Conservation (phyloP, 1,284 basidiomycete genomes). For the Puccinia coronata region DNA sequence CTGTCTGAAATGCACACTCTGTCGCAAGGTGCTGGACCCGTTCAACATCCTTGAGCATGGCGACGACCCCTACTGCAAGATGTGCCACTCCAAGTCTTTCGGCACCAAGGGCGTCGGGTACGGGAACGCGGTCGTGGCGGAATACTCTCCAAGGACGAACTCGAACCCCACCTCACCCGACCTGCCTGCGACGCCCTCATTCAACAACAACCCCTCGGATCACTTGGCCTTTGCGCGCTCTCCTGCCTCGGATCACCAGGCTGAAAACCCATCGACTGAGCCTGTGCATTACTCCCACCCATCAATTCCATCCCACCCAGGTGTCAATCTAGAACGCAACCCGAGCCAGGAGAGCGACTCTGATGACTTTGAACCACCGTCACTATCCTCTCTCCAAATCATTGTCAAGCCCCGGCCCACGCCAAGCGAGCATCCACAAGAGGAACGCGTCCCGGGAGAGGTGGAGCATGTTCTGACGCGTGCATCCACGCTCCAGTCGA, state of each 20-base stretch:
- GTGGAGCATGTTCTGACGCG: background rate
- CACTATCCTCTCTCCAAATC: constrained; percentile 11
- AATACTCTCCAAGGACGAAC: constrained; percentile 16
- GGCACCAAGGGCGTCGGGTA: constrained; percentile 58
- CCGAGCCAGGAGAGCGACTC: background rate
- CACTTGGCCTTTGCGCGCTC: background rate
- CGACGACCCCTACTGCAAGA: constrained; percentile 57
- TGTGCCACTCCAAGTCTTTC: constrained; percentile 57
- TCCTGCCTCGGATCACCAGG: background rate
- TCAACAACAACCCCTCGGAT: background rate
- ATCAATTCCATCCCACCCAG: too few relatives aligned
- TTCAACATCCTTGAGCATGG: constrained; percentile 58
- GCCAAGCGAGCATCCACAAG: background rate
- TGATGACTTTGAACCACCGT: constrained; percentile 20
- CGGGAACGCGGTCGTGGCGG: constrained; percentile 54
- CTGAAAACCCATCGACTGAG: background rate
- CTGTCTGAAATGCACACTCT: constrained; percentile 57
- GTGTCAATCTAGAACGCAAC: background rate
- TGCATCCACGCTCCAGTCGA: background rate
- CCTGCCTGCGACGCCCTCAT: background rate
- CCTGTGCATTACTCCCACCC: background rate
- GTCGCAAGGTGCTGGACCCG: constrained; percentile 57
- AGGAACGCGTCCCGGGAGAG: background rate
- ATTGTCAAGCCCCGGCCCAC: constrained; percentile 12
- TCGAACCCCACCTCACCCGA: background rate